phyloP scores from a whole-genome alignment of 768 basidiomycete genomes.

The Lanmaoa rubissima region DNA sequence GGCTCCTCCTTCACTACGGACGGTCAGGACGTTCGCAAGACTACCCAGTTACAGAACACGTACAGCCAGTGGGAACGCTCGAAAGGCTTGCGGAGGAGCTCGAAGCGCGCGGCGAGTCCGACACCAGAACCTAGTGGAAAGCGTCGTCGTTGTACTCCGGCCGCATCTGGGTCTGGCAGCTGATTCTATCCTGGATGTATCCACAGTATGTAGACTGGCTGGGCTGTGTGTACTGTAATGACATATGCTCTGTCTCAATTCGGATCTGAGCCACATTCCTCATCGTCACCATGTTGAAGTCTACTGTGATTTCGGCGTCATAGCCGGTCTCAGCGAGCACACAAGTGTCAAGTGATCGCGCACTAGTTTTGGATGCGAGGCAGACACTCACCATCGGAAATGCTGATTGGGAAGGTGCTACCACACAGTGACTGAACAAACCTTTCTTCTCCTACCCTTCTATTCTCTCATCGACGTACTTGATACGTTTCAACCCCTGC shows the following conservation, averaged over 20 bases:
- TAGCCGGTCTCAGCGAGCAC: too few species aligned
- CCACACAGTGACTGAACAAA: slow-evolving; percentile 13
- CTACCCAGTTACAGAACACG: neutral
- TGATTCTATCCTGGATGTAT: neutral
- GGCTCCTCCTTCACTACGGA: neutral
- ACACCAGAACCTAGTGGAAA: neutral
- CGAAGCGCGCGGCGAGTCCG: neutral
- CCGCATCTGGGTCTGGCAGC: neutral
- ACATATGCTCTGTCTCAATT: too few species aligned
- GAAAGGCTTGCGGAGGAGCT: neutral
- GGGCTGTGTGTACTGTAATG: too few species aligned
- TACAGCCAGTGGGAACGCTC: neutral
- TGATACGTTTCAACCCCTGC: slow-evolving; percentile 21
- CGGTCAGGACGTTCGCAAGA: neutral
- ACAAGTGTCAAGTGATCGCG: too few species aligned
- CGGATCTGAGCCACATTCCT: too few species aligned
- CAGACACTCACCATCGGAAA: too few species aligned
- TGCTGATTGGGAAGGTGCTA: too few species aligned
- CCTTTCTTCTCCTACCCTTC: slow-evolving; percentile 6
- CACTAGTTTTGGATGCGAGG: too few species aligned
- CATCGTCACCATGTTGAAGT: too few species aligned
- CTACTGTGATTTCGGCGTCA: too few species aligned
- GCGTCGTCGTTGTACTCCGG: neutral
- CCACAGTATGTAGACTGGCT: too few species aligned
- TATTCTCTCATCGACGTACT: slow-evolving; percentile 18